Percentiles rank a stretch among this genome's conserved stretches.
These are phyloP conservation scores for Ascodesmis nigricans DNA, from an alignment of 495 filamentous ascomycete species.

Conservation along the genomic window DNA sequence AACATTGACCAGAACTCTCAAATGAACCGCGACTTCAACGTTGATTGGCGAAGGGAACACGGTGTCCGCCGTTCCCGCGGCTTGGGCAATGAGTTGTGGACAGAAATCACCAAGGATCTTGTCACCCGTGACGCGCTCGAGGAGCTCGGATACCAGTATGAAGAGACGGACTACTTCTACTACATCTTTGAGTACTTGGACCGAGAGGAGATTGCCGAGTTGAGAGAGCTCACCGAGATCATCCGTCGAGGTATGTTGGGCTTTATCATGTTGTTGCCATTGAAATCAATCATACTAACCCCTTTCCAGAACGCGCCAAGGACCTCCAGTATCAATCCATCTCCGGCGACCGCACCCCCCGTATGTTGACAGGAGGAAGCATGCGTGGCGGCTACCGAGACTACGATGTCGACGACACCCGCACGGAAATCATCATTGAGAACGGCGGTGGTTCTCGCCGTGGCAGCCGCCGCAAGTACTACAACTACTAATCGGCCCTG, in stretches of 20 bases:
- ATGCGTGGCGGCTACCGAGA: conserved; percentile 5
- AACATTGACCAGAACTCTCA: conserved; percentile 23
- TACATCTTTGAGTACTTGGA: conserved; percentile 77
- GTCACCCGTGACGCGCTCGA: conserved; percentile 77
- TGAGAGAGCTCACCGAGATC: conserved; percentile 60
- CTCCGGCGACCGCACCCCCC: conserved; percentile 15
- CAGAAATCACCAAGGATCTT: conserved; percentile 87
- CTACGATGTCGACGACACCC: conserved; percentile 22
- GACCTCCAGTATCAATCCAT: conserved; percentile 58
- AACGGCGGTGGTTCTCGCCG: not conserved
- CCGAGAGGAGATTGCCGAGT: conserved; percentile 68
- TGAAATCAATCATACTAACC: conserved; percentile 6
- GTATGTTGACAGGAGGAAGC: conserved; percentile 25
- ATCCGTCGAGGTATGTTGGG: conserved; percentile 48
- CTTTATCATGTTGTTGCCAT: too few species aligned
- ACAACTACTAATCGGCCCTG: conserved; percentile 15
- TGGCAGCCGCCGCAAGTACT: conserved; percentile 13
- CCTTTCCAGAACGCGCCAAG: conserved; percentile 37
- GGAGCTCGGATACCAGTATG: conserved; percentile 62
- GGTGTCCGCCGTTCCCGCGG: conserved; percentile 40
- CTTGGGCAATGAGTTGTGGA: conserved; percentile 61
- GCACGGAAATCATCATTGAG: conserved; percentile 21
- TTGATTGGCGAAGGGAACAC: conserved; percentile 56
- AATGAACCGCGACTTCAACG: conserved; percentile 27
- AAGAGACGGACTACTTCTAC: conserved; percentile 74